These are phyloP conservation scores for Ceratobasidium sp. DNA, from an alignment of 1,284 basidiomycete genomes.

Conservation along the genomic window DNA sequence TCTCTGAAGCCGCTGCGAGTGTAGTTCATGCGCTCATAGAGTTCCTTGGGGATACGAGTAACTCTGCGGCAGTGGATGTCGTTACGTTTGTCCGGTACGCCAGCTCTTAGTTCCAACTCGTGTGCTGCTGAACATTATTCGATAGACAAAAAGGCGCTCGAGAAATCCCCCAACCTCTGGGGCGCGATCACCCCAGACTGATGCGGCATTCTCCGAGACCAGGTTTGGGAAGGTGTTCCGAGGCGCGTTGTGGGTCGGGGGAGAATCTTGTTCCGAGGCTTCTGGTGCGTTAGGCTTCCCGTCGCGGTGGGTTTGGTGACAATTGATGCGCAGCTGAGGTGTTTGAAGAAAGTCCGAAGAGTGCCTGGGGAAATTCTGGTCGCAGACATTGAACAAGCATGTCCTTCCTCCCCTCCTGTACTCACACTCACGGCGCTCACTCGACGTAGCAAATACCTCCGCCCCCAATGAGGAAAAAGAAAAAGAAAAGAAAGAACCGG, in stretches of 20 bases:
- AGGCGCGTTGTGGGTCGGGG: constrained; percentile 97
- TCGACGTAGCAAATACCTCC: constrained; percentile 69
- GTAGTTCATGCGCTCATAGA: constrained; percentile 99
- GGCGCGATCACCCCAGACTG: constrained; percentile 88
- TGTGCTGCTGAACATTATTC: constrained; percentile 15
- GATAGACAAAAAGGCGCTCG: constrained; percentile 87
- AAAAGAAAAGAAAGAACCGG: constrained; percentile 54
- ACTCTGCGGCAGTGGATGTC: constrained; percentile 94
- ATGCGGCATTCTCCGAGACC: constrained; percentile 86
- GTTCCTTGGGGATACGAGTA: constrained; percentile 96
- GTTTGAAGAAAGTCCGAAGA: constrained; percentile 85
- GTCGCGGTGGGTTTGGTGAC: too few relatives aligned
- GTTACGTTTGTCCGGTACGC: constrained; percentile 90
- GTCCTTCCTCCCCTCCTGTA: neutral
- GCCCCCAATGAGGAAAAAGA: constrained; percentile 67
- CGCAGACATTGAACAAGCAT: constrained; percentile 83
- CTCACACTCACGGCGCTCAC: constrained; percentile 60
- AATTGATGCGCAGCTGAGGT: constrained; percentile 80
- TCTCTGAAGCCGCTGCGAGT: constrained; percentile 97
- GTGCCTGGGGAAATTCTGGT: constrained; percentile 97
- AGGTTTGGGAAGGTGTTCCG: constrained; percentile 98
- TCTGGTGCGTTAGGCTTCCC: constrained; percentile 52
- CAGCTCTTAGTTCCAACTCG: constrained; percentile 1
- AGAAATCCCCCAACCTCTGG: constrained; percentile 95
- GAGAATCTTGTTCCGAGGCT: constrained; percentile 84